phyloP scores from a whole-genome alignment of 2,329 filamentous ascomycete genomes.

The Paradendryphiella salina region DNA sequence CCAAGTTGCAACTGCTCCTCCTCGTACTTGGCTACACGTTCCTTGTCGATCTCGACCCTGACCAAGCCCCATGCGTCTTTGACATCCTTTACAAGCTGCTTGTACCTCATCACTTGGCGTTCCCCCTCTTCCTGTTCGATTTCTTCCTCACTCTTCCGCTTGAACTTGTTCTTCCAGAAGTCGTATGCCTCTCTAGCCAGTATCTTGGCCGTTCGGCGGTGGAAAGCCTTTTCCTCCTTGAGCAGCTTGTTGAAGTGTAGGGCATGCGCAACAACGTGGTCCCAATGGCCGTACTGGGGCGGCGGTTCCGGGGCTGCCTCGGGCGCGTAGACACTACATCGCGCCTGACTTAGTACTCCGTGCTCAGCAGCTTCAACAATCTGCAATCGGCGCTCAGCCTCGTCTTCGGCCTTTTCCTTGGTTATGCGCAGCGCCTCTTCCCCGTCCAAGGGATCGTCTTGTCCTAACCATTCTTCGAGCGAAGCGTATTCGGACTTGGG shows the following conservation, averaged over 20 bases:
- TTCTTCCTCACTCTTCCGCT: constrained; percentile 63
- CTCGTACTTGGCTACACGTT: constrained; percentile 61
- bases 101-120: constrained; percentile 69
- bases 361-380: constrained; percentile 73
- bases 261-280: constrained; percentile 80
- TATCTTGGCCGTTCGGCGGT: constrained; percentile 75
- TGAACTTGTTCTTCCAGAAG: constrained; percentile 71
- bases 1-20: constrained; percentile 61
- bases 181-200: constrained; percentile 78
- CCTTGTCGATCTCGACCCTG: constrained; percentile 60
- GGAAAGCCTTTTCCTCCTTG: constrained; percentile 74
- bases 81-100: constrained; percentile 67
- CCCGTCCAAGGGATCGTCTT: constrained; percentile 54
- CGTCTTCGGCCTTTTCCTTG: constrained; percentile 51
- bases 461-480: constrained; percentile 67
- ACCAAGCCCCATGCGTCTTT: constrained; percentile 64
- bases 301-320: constrained; percentile 72
- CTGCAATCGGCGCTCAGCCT: constrained; percentile 69
- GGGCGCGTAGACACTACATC: constrained; percentile 72
- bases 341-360: constrained; percentile 73
- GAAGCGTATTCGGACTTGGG: constrained; percentile 53
- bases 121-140: constrained; percentile 76
- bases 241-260: constrained; percentile 80
- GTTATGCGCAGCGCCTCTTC: constrained; percentile 46
- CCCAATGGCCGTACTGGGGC: constrained; percentile 80